phyloP scores from a whole-genome alignment of 176 grass and related monocot genomes.

The Oryza nivara region DNA sequence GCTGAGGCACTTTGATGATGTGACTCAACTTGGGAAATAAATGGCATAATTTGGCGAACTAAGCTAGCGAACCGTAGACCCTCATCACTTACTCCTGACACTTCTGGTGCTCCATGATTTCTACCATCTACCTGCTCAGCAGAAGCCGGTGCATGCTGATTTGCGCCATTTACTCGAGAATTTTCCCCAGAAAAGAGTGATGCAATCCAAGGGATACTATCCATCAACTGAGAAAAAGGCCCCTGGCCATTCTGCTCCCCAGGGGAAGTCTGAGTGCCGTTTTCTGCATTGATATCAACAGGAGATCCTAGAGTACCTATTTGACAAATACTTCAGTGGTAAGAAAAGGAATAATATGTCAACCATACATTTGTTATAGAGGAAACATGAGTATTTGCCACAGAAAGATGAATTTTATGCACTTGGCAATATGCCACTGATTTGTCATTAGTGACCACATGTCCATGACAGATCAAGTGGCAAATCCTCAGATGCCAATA shows the following conservation, averaged over 20 bases:
- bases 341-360: not conserved
- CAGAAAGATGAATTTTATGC: not conserved
- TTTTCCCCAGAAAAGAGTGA: conserved; percentile 57
- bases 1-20: conserved; percentile 43
- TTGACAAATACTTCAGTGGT: conserved; percentile 23
- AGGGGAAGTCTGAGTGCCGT: conserved; percentile 44
- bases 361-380: not conserved
- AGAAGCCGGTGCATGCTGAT: conserved; percentile 55
- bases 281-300: conserved; percentile 27
- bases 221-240: conserved; percentile 59
- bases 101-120: conserved; percentile 46
- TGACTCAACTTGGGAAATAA: conserved; percentile 64
- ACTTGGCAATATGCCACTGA: not conserved
- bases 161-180: conserved; percentile 40
- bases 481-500: not conserved
- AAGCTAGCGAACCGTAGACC: conserved; percentile 76
- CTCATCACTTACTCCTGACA: conserved; percentile 60
- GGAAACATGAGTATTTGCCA: not conserved
- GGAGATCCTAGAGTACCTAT: conserved; percentile 44
- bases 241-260: conserved; percentile 47
- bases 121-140: conserved; percentile 44
- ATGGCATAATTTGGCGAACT: conserved; percentile 84
- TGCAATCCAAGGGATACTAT: conserved; percentile 55
- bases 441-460: not conserved
- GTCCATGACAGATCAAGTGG: not conserved